Conservation (phyloP, 768 basidiomycete species). For the Leccinum longicurvipes region DNA sequence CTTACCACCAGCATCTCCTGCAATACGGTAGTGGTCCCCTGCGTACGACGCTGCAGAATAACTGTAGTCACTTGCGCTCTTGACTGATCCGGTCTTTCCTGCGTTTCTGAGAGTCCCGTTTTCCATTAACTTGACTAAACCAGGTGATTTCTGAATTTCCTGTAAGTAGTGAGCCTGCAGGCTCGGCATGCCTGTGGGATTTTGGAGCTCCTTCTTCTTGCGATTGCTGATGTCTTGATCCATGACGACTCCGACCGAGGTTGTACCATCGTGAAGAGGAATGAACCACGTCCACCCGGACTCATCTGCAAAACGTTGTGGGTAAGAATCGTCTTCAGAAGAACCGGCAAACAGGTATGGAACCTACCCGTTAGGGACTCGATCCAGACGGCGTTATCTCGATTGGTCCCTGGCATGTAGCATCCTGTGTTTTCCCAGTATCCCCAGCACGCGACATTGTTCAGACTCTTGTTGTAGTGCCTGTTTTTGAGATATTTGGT, state of each 20-base stretch:
- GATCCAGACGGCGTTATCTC: slow-evolving; percentile 37
- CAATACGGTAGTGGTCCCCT: slow-evolving; percentile 49
- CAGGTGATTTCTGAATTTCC: slow-evolving; percentile 1
- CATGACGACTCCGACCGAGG: slow-evolving; percentile 54
- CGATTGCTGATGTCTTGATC: slow-evolving; percentile 32
- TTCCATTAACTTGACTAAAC: not conserved
- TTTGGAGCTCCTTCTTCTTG: slow-evolving; percentile 20
- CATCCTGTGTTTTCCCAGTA: slow-evolving; percentile 32
- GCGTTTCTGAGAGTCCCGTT: slow-evolving; percentile 7
- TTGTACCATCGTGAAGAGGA: slow-evolving; percentile 45
- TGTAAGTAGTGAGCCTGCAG: slow-evolving; percentile 5
- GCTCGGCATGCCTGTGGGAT: not conserved
- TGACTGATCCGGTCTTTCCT: slow-evolving; percentile 7
- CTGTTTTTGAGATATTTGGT: slow-evolving; percentile 34
- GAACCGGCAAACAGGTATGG: not conserved
- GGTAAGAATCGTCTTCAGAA: not conserved
- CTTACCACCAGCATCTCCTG: slow-evolving; percentile 47
- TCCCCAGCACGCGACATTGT: slow-evolving; percentile 36
- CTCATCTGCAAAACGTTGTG: slow-evolving; percentile 36
- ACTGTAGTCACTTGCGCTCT: slow-evolving; percentile 52
- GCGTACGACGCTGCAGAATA: slow-evolving; percentile 55
- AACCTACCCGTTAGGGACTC: slow-evolving; percentile 27
- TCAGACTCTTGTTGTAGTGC: slow-evolving; percentile 30
- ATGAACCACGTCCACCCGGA: slow-evolving; percentile 61
- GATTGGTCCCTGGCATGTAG: slow-evolving; percentile 30